Conservation (phyloP, 768 basidiomycete species). For the Suillus brevipes region DNA sequence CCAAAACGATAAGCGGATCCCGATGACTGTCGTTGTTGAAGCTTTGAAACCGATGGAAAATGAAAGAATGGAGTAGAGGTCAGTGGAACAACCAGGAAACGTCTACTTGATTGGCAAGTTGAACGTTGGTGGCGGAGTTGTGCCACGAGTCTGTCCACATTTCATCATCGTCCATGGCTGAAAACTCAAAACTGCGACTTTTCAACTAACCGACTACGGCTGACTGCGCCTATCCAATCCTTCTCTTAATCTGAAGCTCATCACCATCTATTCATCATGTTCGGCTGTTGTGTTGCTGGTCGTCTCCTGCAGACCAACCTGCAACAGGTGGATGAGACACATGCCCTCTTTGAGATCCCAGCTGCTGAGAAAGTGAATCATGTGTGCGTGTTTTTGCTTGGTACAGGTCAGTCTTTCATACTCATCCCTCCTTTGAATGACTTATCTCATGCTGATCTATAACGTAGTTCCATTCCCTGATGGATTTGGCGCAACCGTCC, state of each 20-base stretch:
- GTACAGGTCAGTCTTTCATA: constrained; percentile 53
- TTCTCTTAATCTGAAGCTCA: neutral
- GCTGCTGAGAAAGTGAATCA: constrained; percentile 78
- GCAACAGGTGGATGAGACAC: constrained; percentile 79
- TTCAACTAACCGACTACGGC: neutral
- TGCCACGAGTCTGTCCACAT: constrained; percentile 4
- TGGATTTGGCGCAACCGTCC: constrained; percentile 81
- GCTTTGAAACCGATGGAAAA: neutral
- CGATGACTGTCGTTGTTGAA: neutral
- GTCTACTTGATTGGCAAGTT: too few relatives aligned
- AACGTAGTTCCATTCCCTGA: constrained; percentile 72
- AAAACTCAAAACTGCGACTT: neutral
- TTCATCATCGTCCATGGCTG: constrained; percentile 4
- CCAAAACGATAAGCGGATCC: neutral
- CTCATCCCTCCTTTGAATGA: constrained; percentile 39
- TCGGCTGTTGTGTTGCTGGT: constrained; percentile 79
- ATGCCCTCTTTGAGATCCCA: constrained; percentile 75
- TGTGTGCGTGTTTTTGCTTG: constrained; percentile 80
- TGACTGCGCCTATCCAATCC: neutral
- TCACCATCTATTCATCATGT: constrained; percentile 44
- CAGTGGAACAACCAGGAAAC: neutral
- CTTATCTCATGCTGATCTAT: constrained; percentile 33
- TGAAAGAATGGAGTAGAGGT: neutral
- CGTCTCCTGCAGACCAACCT: constrained; percentile 79
- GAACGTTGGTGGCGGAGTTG: neutral